Evolutionary conservation across 768 basidiomycete species (phyloP).

Genomic region (Leccinum longicurvipes): DNA sequence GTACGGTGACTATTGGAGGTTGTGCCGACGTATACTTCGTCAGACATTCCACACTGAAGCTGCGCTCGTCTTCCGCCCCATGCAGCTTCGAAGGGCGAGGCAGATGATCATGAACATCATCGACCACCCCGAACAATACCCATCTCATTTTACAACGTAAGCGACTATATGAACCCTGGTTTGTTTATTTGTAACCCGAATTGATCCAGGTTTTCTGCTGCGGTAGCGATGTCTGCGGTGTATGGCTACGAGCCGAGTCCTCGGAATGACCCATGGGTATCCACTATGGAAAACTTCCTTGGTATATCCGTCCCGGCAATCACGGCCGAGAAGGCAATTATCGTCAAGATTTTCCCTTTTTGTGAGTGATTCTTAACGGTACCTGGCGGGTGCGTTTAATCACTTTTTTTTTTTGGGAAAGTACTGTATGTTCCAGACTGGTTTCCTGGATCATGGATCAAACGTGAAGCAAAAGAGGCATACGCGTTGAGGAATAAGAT

Average conservation of each 20-base stretch:
- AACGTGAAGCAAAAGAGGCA: constrained; percentile 26
- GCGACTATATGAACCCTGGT: background rate
- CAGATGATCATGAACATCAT: background rate
- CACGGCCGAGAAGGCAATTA: constrained; percentile 3
- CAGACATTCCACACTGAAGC: background rate
- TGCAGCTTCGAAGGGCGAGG: background rate
- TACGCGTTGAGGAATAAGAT: background rate
- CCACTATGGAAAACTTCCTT: background rate
- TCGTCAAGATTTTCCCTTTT: constrained; percentile 12
- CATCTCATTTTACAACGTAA: background rate
- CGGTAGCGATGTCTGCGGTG: constrained; percentile 24
- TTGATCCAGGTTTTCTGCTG: constrained; percentile 25
- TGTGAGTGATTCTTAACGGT: constrained; percentile 3
- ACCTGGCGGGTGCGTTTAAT: background rate
- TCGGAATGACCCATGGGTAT: constrained; percentile 11
- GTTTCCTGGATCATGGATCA: constrained; percentile 39
- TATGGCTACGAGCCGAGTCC: constrained; percentile 16
- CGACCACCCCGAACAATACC: background rate
- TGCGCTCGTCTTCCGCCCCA: background rate
- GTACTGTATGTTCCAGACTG: constrained; percentile 26
- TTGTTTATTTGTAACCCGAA: background rate
- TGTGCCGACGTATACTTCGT: background rate
- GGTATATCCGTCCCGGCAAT: background rate
- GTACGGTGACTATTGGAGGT: no score
- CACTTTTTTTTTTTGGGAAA: background rate